Evolutionary conservation across 106 monocot species (phyloP).

Genomic region (Xerophyta viscosa): DNA sequence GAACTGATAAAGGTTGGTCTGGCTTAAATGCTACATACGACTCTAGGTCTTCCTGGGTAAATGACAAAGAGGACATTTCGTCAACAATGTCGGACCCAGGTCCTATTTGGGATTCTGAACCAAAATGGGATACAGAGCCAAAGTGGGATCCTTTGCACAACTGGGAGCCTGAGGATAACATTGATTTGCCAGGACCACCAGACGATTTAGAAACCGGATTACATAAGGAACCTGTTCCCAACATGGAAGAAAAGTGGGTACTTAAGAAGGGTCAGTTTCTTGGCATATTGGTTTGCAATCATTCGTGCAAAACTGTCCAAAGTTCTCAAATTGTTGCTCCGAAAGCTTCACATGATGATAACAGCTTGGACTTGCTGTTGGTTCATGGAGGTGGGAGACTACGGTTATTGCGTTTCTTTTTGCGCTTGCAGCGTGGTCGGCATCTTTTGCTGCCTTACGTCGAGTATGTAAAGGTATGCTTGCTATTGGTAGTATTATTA

Average conservation of each 20-base stretch:
- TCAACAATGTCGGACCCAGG: constrained; percentile 80
- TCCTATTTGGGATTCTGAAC: constrained; percentile 58
- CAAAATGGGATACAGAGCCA: constrained; percentile 62
- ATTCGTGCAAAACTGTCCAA: constrained; percentile 87
- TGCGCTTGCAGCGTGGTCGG: constrained; percentile 55
- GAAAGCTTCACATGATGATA: constrained; percentile 75
- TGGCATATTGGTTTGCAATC: constrained; percentile 83
- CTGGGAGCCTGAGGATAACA: constrained; percentile 43
- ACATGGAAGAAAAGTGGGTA: constrained; percentile 63
- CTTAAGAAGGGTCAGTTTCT: constrained; percentile 71
- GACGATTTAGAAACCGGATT: constrained; percentile 31
- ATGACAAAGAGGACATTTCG: constrained; percentile 81
- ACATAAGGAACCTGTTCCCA: constrained; percentile 32
- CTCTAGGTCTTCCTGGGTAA: constrained; percentile 60
- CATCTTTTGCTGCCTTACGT: constrained; percentile 88
- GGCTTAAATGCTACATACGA: constrained; percentile 51
- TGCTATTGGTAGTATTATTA: no score
- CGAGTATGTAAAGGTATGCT: constrained; percentile 89
- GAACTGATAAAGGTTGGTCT: constrained; percentile 64
- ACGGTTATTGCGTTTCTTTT: constrained; percentile 64
- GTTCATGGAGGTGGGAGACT: constrained; percentile 78
- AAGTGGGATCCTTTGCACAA: constrained; percentile 37
- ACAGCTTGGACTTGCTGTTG: constrained; percentile 65
- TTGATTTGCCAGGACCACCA: constrained; percentile 41
- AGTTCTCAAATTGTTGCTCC: constrained; percentile 85